phyloP scores from a whole-genome alignment of 2,329 filamentous ascomycete genomes.

The Phyllosticta capitalensis region DNA sequence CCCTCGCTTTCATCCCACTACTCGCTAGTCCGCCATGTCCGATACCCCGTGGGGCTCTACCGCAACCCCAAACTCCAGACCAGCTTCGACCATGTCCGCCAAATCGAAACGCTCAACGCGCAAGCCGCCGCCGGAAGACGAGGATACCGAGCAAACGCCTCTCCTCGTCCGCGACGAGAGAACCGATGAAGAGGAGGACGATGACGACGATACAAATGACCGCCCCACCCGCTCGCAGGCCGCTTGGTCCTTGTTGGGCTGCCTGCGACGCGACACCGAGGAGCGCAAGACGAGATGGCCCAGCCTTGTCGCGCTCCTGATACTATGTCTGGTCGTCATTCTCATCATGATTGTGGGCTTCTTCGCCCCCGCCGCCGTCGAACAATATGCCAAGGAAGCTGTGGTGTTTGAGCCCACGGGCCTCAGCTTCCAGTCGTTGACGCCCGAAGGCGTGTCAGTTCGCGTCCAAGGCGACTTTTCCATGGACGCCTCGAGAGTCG shows the following conservation, averaged over 20 bases:
- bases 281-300: slow-evolving; percentile 55
- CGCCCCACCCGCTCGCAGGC: slow-evolving; percentile 20
- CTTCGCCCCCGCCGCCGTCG: slow-evolving; percentile 66
- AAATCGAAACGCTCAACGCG: slow-evolving; percentile 24
- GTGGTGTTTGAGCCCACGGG: slow-evolving; percentile 73
- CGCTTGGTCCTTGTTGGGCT: slow-evolving; percentile 27
- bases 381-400: slow-evolving; percentile 79
- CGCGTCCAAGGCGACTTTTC: slow-evolving; percentile 73
- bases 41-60: slow-evolving; percentile 28
- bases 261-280: slow-evolving; percentile 19
- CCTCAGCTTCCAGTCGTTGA: slow-evolving; percentile 79
- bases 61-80: slow-evolving; percentile 27
- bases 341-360: slow-evolving; percentile 70
- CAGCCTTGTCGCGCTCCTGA: slow-evolving; percentile 61
- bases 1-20: not conserved
- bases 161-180: slow-evolving; percentile 22
- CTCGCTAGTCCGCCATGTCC: slow-evolving; percentile 18
- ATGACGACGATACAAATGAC: slow-evolving; percentile 15
- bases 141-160: slow-evolving; percentile 30
- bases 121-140: slow-evolving; percentile 1
- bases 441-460: slow-evolving; percentile 63
- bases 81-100: slow-evolving; percentile 28
- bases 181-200: slow-evolving; percentile 16
- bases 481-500: slow-evolving; percentile 68
- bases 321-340: slow-evolving; percentile 55